Evolutionary conservation across 2,329 filamentous ascomycete genomes (phyloP).

Genomic region (Colletotrichum plurivorum): DNA sequence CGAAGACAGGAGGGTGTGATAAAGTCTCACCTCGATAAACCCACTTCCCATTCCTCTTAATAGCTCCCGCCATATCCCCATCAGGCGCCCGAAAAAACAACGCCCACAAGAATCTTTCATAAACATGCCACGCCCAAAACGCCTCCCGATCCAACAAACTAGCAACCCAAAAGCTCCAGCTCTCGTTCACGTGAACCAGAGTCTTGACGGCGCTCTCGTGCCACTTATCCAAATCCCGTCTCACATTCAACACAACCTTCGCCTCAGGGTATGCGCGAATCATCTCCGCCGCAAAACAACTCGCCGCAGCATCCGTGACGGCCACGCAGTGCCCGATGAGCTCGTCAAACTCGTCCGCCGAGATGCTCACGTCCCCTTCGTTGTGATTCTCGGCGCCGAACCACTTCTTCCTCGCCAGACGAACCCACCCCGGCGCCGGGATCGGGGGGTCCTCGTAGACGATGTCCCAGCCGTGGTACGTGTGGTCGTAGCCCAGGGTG

Average conservation of each 20-base stretch:
- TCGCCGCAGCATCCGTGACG: constrained; percentile 58
- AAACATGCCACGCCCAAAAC: constrained; percentile 52
- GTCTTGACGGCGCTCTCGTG: constrained; percentile 49
- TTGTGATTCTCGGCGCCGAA: constrained; percentile 37
- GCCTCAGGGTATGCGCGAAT: constrained; percentile 47
- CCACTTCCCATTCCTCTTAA: constrained; percentile 47
- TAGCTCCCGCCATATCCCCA: constrained; percentile 46
- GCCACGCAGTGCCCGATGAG: constrained; percentile 50
- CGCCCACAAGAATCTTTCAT: constrained; percentile 48
- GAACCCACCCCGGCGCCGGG: constrained; percentile 43
- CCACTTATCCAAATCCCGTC: constrained; percentile 58
- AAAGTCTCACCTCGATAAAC: constrained; percentile 40
- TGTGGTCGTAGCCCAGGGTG: constrained; percentile 50
- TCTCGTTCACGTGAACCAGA: constrained; percentile 43
- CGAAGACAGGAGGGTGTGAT: too few relatives aligned
- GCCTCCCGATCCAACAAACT: constrained; percentile 47
- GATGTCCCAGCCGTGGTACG: constrained; percentile 52
- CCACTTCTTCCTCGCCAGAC: constrained; percentile 47
- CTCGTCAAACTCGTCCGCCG: constrained; percentile 45
- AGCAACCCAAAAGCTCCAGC: constrained; percentile 48
- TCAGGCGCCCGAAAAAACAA: constrained; percentile 48
- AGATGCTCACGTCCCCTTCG: constrained; percentile 26
- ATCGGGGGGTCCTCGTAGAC: constrained; percentile 47
- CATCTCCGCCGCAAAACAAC: constrained; percentile 56
- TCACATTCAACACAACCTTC: constrained; percentile 60